Base-by-base conservation (phyloP, 2,329 filamentous ascomycete species). In the Pseudogymnoascus sp. region DNA sequence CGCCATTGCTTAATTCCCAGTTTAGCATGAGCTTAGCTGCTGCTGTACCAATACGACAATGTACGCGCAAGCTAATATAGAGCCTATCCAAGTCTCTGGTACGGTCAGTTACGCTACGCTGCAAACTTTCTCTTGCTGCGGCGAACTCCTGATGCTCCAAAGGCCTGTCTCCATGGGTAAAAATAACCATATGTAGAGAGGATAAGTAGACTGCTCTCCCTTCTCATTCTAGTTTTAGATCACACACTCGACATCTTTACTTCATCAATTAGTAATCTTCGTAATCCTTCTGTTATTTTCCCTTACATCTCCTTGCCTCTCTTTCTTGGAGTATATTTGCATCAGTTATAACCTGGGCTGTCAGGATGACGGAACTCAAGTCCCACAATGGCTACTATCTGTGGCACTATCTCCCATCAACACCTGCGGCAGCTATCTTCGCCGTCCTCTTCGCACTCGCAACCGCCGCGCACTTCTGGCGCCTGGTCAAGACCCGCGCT, bases 331-430 rank as follows among this genome's bases (percentile, higher is more conserved):
- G 33, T 12, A 4, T 19, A 29, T 8, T n/a, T 10, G n/a, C 10
- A 55, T 55, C n/a, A 35, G n/a, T n/a, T 52, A 52, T 16, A 31
- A 19, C 45, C 45, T 52, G 6, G 10, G 16, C 31, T 31, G 8
- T 31, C 29, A 55, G 16, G 49, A 55, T 55, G 49, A 55, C 49
- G 19, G 49, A 55, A 55, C 49, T 55, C 29, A 55, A 55, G n/a
- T 55, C 49, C 21, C 49, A 55, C 49, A 33, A 19, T 6, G 69
- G 66, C 16, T 74, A 72, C 60, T 77, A 74, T 63, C 70, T 77
- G 8, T 75, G 73, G 73, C 77, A 78, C 60, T 82, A 81, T 66
- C 69, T 77, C 23, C 80, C 80, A 0, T 79, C 76, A 4, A 66
- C 74, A n/a, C 69, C 72, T 0, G 75, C 76, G 2, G 78, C 79